Conservation (phyloP, 2,329 filamentous ascomycete species). For the Botrytis squamosa region DNA sequence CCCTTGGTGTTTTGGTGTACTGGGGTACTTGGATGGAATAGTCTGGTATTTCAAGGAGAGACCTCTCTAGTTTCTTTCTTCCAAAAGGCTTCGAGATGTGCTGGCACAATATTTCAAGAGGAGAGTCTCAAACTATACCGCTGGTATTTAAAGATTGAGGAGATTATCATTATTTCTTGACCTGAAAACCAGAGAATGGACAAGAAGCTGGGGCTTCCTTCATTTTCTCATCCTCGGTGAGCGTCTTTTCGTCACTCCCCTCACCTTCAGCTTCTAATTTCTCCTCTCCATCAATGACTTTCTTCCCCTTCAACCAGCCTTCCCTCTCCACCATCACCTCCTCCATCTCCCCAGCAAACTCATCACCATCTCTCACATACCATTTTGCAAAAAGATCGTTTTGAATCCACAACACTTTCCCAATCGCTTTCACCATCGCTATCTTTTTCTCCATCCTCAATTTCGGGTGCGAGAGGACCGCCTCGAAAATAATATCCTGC, state of each 20-base stretch:
- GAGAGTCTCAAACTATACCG: background rate
- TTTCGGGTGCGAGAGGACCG: constrained; percentile 61
- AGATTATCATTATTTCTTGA: background rate
- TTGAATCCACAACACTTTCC: constrained; percentile 85
- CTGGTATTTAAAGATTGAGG: rapidly evolving
- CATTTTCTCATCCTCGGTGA: background rate
- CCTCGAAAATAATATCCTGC: constrained; percentile 74
- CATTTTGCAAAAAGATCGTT: constrained; percentile 85
- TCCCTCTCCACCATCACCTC: constrained; percentile 15
- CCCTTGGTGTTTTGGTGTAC: no score
- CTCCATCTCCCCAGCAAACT: constrained; percentile 16
- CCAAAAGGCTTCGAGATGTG: background rate
- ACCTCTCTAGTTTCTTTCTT: no score
- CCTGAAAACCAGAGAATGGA: constrained; percentile 8
- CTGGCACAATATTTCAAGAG: background rate
- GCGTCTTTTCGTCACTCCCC: background rate
- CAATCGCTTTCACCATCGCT: constrained; percentile 70
- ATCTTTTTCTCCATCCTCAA: constrained; percentile 68
- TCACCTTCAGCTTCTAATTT: background rate
- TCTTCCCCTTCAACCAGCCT: constrained; percentile 17
- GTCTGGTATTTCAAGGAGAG: no score
- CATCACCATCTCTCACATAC: constrained; percentile 47
- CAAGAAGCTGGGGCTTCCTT: background rate
- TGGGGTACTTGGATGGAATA: no score
- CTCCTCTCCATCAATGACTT: constrained; percentile 3